phyloP scores from a whole-genome alignment of 1,284 basidiomycete genomes.

The Volvariella volvacea region DNA sequence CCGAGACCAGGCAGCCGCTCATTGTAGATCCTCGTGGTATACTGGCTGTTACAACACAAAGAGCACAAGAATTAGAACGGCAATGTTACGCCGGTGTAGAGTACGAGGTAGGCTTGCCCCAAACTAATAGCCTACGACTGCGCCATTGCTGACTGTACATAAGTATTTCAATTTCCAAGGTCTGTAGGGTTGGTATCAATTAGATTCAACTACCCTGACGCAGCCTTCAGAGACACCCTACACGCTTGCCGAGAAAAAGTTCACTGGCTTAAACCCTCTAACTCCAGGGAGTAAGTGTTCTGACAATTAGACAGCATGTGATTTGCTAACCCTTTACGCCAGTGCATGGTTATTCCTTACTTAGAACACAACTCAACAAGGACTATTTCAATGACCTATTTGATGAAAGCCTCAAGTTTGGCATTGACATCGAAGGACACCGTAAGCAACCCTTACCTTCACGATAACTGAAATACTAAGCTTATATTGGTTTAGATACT shows the following conservation, averaged over 20 bases:
- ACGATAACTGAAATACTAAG: not conserved
- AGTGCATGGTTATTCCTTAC: conserved; percentile 94
- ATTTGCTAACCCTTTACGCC: conserved; percentile 1
- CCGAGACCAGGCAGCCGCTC: conserved; percentile 71
- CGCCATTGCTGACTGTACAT: not conserved
- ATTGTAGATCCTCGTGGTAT: conserved; percentile 82
- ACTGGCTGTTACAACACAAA: conserved; percentile 56
- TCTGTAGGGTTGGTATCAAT: conserved; percentile 17
- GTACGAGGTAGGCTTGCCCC: conserved; percentile 64
- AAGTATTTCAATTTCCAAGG: conserved; percentile 95
- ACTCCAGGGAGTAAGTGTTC: conserved; percentile 81
- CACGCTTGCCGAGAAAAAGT: conserved; percentile 73
- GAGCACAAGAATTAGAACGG: conserved; percentile 42
- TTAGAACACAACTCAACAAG: conserved; percentile 83
- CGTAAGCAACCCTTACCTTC: conserved; percentile 54
- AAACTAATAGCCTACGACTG: conserved; percentile 5
- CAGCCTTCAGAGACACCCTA: conserved; percentile 77
- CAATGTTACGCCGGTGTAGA: conserved; percentile 79
- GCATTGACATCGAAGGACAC: conserved; percentile 85
- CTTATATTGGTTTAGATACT: conserved; percentile 59
- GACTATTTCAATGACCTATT: conserved; percentile 89
- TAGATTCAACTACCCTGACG: not conserved
- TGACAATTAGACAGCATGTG: not conserved
- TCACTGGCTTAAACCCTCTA: conserved; percentile 66
- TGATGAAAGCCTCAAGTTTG: conserved; percentile 70